Percentiles rank a stretch among this genome's conserved stretches.
Evolutionary conservation across 2,329 filamentous ascomycete species (phyloP).

Genomic region (Endocalyx cinctus): DNA sequence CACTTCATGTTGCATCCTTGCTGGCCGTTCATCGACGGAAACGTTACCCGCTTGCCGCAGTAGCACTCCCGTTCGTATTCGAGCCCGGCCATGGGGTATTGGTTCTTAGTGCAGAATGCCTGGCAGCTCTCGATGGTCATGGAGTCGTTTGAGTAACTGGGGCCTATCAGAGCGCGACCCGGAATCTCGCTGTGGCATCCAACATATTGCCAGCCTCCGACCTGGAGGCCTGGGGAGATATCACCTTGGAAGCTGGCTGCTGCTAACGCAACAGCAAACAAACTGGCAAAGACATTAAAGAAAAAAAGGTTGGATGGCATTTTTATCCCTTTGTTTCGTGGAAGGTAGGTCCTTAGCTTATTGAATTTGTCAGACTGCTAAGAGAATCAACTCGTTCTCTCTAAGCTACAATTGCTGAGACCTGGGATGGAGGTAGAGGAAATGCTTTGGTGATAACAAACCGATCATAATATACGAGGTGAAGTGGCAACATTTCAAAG

Average conservation of each 20-base stretch:
- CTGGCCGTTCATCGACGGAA: slow-evolving; percentile 1
- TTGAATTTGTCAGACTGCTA: no score
- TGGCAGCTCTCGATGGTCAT: slow-evolving; percentile 16
- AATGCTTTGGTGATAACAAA: no score
- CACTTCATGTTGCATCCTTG: slow-evolving; percentile 8
- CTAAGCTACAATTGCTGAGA: no score
- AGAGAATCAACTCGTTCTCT: no score
- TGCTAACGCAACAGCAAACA: slow-evolving; percentile 1
- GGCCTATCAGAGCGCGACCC: slow-evolving; percentile 11
- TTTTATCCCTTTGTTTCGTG: no score
- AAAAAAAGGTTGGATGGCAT: no score
- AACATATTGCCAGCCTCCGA: slow-evolving; percentile 10
- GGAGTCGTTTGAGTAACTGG: slow-evolving; percentile 8
- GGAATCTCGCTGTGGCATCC: slow-evolving; percentile 13
- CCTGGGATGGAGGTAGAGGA: no score
- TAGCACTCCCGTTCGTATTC: slow-evolving; percentile 16
- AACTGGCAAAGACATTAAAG: slow-evolving; percentile 5
- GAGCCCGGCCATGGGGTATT: slow-evolving; percentile 10
- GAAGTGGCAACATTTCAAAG: no score
- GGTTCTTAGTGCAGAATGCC: slow-evolving; percentile 13
- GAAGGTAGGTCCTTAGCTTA: no score
- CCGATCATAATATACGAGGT: no score
- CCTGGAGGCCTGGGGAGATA: slow-evolving; percentile 2
- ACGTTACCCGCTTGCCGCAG: slow-evolving; percentile 9
- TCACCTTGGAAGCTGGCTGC: slow-evolving; percentile 6